A percentile compares a stretch with the other conserved stretches of the same genome.
Conservation (phyloP, 2,329 filamentous ascomycete species). For the Hypoxylon sp. region DNA sequence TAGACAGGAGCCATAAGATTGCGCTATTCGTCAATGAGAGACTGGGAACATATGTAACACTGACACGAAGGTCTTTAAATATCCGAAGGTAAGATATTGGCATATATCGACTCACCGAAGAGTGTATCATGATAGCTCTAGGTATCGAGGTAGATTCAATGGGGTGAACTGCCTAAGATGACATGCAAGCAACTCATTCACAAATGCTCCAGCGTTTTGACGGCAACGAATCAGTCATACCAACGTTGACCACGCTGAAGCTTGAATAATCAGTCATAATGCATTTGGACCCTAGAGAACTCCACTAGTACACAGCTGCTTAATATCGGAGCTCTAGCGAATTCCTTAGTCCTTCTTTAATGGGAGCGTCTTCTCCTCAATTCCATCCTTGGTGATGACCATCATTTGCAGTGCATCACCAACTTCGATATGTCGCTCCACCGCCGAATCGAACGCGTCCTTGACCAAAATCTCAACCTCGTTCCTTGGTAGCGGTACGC, state of each 20-base stretch:
- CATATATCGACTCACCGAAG: background rate
- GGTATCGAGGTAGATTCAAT: no score
- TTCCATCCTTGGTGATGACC: conserved; percentile 87
- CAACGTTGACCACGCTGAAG: background rate
- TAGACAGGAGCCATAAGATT: background rate
- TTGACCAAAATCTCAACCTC: conserved; percentile 90
- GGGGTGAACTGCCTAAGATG: background rate
- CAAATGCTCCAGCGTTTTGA: background rate
- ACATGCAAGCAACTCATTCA: background rate
- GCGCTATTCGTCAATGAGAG: background rate
- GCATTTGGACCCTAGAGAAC: conserved; percentile 32
- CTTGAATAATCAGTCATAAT: conserved; percentile 30
- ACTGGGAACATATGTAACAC: background rate
- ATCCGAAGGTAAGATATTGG: background rate
- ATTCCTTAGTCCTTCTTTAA: conserved; percentile 86
- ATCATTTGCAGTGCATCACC: conserved; percentile 96
- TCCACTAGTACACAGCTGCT: conserved; percentile 34
- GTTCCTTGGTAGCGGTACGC: conserved; percentile 75
- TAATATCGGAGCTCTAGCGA: conserved; percentile 11
- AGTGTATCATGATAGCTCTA: background rate
- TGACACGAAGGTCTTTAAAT: background rate
- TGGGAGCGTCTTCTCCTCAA: conserved; percentile 84
- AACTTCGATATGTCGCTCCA: conserved; percentile 99
- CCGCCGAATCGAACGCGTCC: conserved; percentile 97
- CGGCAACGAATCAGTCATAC: background rate